Evolutionary conservation across 352 stramenopile species (phyloP).

Genomic region (Phytophthora cactorum): DNA sequence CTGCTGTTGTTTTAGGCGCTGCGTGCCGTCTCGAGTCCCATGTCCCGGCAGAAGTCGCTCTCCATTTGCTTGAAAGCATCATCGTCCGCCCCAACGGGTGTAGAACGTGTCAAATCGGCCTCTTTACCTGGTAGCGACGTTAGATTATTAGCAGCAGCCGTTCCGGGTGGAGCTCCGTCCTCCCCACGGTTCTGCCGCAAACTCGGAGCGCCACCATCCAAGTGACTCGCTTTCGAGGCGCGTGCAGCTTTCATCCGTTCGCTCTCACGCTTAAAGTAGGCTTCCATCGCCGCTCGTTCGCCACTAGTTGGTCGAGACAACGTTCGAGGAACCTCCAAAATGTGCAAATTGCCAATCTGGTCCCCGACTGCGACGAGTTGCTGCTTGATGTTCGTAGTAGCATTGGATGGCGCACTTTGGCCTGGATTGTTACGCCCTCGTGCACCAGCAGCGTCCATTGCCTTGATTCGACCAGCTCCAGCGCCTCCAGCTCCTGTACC

Average conservation of each 20-base stretch:
- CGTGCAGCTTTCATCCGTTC: conserved; percentile 62
- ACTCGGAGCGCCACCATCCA: conserved; percentile 21
- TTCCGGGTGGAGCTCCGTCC: conserved; percentile 2
- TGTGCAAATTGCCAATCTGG: conserved; percentile 92
- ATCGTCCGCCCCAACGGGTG: conserved; percentile 42
- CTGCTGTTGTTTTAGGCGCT: conserved; percentile 20
- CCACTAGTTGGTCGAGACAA: conserved; percentile 82
- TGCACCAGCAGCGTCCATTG: conserved; percentile 19
- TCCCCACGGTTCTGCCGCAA: conserved; percentile 34
- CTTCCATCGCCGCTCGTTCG: conserved; percentile 83
- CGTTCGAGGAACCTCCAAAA: conserved; percentile 92
- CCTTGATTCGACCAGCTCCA: conserved; percentile 26
- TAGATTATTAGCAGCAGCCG: conserved; percentile 8
- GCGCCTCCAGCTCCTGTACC: conserved; percentile 11
- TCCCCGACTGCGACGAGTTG: conserved; percentile 93
- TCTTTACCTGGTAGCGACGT: conserved; percentile 17
- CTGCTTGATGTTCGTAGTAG: conserved; percentile 69
- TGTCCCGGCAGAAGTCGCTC: conserved; percentile 75
- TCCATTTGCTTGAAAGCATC: conserved; percentile 84
- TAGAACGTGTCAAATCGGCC: conserved; percentile 13
- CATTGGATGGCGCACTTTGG: conserved; percentile 1
- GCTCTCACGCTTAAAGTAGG: conserved; percentile 92
- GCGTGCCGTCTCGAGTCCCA: conserved; percentile 54
- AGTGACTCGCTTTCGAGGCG: conserved; percentile 11
- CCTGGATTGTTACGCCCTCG: conserved; percentile 26